phyloP scores from a whole-genome alignment of 2,329 filamentous ascomycete genomes.

The Phaeosphaeriaceae sp. region DNA sequence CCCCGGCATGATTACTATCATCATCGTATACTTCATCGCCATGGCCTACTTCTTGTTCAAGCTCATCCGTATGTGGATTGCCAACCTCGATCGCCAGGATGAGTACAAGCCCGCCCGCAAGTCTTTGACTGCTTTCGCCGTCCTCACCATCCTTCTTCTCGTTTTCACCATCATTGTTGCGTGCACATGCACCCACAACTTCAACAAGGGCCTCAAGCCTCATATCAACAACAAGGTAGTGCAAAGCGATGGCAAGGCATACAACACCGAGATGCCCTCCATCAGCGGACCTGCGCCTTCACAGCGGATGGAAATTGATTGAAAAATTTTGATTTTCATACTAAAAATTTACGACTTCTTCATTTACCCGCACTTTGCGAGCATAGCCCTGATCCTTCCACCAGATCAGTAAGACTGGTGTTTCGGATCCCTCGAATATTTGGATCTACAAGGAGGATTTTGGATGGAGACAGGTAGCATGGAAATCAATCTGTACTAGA shows the following conservation, averaged over 20 bases:
- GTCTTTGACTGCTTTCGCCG: slow-evolving; percentile 89
- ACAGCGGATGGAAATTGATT: slow-evolving; percentile 52
- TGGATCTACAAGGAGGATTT: slow-evolving; percentile 9
- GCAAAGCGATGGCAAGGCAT: slow-evolving; percentile 56
- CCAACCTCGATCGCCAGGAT: slow-evolving; percentile 52
- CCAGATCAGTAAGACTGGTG: slow-evolving; percentile 31
- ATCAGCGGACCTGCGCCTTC: slow-evolving; percentile 53
- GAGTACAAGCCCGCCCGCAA: slow-evolving; percentile 81
- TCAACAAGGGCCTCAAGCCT: slow-evolving; percentile 84
- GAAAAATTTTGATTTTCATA: slow-evolving; percentile 12
- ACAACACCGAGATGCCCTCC: slow-evolving; percentile 56
- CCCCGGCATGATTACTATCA: slow-evolving; percentile 75
- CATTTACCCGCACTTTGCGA: slow-evolving; percentile 31
- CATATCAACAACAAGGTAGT: slow-evolving; percentile 72
- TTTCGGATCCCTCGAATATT: slow-evolving; percentile 23
- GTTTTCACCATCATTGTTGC: slow-evolving; percentile 88
- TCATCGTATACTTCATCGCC: slow-evolving; percentile 85
- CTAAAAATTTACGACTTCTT: slow-evolving; percentile 29
- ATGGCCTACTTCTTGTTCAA: slow-evolving; percentile 98
- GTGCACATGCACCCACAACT: slow-evolving; percentile 87
- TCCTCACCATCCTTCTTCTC: slow-evolving; percentile 89
- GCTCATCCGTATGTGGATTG: slow-evolving; percentile 89
- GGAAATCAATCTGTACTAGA: background rate
- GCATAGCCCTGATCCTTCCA: slow-evolving; percentile 34
- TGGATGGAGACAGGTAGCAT: background rate